phyloP scores from a whole-genome alignment of 2,329 filamentous ascomycete species.

The Laburnicola sp. region DNA sequence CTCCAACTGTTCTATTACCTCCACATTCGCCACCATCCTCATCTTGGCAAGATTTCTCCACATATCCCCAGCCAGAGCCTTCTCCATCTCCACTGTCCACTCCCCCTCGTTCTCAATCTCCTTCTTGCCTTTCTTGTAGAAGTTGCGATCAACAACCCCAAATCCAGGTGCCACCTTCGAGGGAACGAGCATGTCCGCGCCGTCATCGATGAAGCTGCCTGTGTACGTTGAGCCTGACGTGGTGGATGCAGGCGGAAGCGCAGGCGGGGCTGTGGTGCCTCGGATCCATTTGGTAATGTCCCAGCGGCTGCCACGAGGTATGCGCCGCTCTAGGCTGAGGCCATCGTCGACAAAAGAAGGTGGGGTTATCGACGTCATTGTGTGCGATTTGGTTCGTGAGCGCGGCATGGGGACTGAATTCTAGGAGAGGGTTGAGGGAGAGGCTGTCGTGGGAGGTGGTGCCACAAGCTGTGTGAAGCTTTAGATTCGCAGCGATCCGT shows the following conservation, averaged over 20 bases:
- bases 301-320: slow-evolving; percentile 10
- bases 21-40: slow-evolving; percentile 10
- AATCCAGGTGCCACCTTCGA: slow-evolving; percentile 14
- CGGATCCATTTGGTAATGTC: slow-evolving; percentile 20
- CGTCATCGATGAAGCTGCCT: slow-evolving; percentile 36
- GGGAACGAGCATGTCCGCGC: slow-evolving; percentile 23
- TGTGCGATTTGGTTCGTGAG: not conserved
- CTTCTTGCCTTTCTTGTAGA: slow-evolving; percentile 22
- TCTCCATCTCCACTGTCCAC: slow-evolving; percentile 27
- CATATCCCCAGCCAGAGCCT: slow-evolving; percentile 30
- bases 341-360: slow-evolving; percentile 33
- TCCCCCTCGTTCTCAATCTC: not conserved
- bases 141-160: slow-evolving; percentile 16
- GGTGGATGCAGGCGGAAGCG: not conserved
- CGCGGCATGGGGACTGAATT: not conserved
- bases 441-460: not conserved
- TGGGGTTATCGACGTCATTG: slow-evolving; percentile 22
- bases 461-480: not conserved
- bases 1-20: slow-evolving; percentile 4
- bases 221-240: slow-evolving; percentile 20
- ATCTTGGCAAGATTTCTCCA: slow-evolving; percentile 19
- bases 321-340: slow-evolving; percentile 19
- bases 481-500: not conserved
- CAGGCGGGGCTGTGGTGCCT: not conserved
- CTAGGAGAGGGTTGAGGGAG: not conserved